These are phyloP conservation scores for Clonostachys chloroleuca DNA, from an alignment of 2,329 filamentous ascomycete species.

Conservation along the genomic window DNA sequence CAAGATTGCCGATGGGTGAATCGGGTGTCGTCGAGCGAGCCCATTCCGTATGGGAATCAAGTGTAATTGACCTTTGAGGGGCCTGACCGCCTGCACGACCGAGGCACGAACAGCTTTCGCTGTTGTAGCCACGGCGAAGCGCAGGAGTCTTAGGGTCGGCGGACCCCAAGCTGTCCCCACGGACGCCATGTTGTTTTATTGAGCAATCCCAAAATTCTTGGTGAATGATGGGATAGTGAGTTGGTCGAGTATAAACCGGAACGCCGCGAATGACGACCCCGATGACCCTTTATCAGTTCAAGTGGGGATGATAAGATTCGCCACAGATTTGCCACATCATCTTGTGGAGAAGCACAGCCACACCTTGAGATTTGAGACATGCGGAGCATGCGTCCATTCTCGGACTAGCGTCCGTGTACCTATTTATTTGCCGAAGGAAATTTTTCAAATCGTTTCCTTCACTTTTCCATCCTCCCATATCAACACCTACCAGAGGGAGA, in stretches of 20 bases:
- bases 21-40: slow-evolving; percentile 38
- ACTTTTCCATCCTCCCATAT: slow-evolving; percentile 8
- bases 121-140: slow-evolving; percentile 45
- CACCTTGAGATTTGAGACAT: not conserved
- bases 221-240: not conserved
- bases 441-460: slow-evolving; percentile 11
- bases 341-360: not conserved
- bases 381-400: not conserved
- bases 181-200: slow-evolving; percentile 42
- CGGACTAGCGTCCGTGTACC: slow-evolving; percentile 5
- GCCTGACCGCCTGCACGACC: slow-evolving; percentile 35
- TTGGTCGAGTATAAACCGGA: not conserved
- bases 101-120: slow-evolving; percentile 46
- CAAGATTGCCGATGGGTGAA: slow-evolving; percentile 48
- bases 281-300: too few species aligned
- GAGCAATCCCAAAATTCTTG: too few species aligned
- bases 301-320: not conserved
- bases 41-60: slow-evolving; percentile 36
- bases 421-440: slow-evolving; percentile 15
- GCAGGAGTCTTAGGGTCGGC: slow-evolving; percentile 48
- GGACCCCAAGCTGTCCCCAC: slow-evolving; percentile 54
- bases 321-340: slow-evolving; percentile 2
- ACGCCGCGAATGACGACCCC: too few species aligned
- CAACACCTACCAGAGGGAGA: not conserved
- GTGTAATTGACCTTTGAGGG: slow-evolving; percentile 40